A percentile compares a stretch with the other conserved stretches of the same genome.
Evolutionary conservation across 192 early-diverging fungal genomes (phyloP).

Genomic region (Backusella psychrophila): DNA sequence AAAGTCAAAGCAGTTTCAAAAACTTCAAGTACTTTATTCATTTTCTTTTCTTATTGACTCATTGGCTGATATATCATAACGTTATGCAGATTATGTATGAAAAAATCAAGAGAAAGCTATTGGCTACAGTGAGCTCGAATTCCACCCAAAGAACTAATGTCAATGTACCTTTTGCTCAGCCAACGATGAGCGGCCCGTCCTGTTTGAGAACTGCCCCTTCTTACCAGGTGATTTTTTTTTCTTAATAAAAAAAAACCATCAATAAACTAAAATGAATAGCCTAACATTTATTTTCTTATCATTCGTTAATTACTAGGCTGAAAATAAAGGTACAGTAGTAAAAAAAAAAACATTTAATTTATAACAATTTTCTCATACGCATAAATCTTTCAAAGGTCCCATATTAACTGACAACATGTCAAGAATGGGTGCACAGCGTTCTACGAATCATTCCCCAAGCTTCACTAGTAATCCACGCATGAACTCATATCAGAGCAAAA

Average conservation of each 20-base stretch:
- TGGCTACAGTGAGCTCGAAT: background rate
- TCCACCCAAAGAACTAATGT: background rate
- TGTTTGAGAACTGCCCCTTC: background rate
- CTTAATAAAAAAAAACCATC: background rate
- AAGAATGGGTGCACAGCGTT: background rate
- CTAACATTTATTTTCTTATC: background rate
- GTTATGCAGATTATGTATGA: slow-evolving; percentile 36
- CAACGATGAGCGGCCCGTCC: background rate
- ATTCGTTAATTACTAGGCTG: background rate
- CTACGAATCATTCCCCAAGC: background rate
- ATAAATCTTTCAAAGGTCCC: background rate
- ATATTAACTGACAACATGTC: background rate
- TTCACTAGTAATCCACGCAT: background rate
- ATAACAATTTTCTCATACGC: background rate
- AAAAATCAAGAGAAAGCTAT: slow-evolving; percentile 32
- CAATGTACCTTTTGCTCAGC: background rate
- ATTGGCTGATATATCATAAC: background rate
- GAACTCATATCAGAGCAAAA: background rate
- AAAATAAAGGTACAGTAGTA: background rate
- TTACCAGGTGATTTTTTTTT: background rate
- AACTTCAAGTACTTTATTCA: slow-evolving; percentile 34
- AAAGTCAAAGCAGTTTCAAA: slow-evolving; percentile 50
- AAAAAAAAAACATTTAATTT: background rate
- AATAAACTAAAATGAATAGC: background rate
- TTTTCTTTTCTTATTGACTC: background rate